A percentile compares a stretch with the other conserved stretches of the same genome.
These are phyloP conservation scores for Cyberlindnera petersonii DNA, from an alignment of 805 yeast species.

Conservation along the genomic window DNA sequence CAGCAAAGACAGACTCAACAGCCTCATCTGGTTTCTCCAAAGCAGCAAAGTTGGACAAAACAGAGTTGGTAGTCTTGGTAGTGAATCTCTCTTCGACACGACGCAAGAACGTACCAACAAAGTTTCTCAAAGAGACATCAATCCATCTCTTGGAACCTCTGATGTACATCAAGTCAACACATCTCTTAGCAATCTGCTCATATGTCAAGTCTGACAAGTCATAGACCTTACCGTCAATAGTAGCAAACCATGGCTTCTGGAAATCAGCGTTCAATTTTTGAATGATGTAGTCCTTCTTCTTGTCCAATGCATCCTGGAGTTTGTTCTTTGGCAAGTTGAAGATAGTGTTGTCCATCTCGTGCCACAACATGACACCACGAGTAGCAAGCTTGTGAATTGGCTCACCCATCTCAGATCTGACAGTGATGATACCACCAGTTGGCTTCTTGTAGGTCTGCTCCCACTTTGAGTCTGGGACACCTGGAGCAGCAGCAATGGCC, in stretches of 20 bases:
- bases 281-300: constrained; percentile 85
- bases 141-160: constrained; percentile 80
- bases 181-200: constrained; percentile 81
- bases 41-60: constrained; percentile 69
- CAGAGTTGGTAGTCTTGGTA: constrained; percentile 50
- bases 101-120: constrained; percentile 80
- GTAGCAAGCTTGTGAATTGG: constrained; percentile 99
- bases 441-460: constrained; percentile 91
- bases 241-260: constrained; percentile 98
- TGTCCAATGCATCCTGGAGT: constrained; percentile 70
- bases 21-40: constrained; percentile 64
- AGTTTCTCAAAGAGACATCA: constrained; percentile 78
- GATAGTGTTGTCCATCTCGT: constrained; percentile 91
- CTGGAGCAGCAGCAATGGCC: constrained; percentile 85
- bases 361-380: constrained; percentile 96
- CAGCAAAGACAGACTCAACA: constrained; percentile 54
- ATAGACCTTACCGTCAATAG: constrained; percentile 65
- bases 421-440: constrained; percentile 96
- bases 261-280: constrained; percentile 84
- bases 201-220: constrained; percentile 96
- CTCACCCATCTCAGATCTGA: constrained; percentile 98
- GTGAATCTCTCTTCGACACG: constrained; percentile 97
- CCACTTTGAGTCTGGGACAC: constrained; percentile 89
- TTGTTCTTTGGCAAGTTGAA: constrained; percentile 89
- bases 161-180: constrained; percentile 85